Evolutionary conservation across 2,329 filamentous ascomycete species (phyloP).

Genomic region (Cryphonectria nitschkei): DNA sequence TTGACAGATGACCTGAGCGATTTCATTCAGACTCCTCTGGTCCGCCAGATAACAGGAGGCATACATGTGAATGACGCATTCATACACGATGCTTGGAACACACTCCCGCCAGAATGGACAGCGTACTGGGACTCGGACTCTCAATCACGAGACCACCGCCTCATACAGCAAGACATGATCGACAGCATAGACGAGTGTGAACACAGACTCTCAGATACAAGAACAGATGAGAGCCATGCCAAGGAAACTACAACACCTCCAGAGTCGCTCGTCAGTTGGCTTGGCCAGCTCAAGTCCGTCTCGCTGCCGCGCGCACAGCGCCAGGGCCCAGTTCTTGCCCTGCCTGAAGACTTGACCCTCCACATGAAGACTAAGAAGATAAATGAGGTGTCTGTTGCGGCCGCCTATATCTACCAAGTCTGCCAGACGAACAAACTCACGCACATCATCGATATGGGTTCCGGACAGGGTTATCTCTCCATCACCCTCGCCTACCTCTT

Average conservation of each 20-base stretch:
- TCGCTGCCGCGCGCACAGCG: constrained; percentile 34
- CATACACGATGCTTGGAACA: constrained; percentile 37
- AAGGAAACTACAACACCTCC: constrained; percentile 23
- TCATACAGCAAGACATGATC: constrained; percentile 38
- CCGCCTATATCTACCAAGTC: constrained; percentile 33
- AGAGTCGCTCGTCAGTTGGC: constrained; percentile 34
- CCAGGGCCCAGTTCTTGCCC: constrained; percentile 17
- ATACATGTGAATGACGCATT: constrained; percentile 42
- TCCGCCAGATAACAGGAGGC: constrained; percentile 40
- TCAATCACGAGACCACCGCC: constrained; percentile 35
- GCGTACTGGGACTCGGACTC: constrained; percentile 36
- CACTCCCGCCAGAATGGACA: constrained; percentile 38
- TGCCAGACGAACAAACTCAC: constrained; percentile 34
- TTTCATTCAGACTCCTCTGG: constrained; percentile 36
- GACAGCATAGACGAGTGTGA: constrained; percentile 34
- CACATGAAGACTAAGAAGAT: constrained; percentile 40
- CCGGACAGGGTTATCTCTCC: constrained; percentile 39
- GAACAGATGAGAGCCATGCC: neutral
- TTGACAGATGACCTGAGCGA: constrained; percentile 34
- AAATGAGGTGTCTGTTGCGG: constrained; percentile 37
- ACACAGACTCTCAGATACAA: neutral
- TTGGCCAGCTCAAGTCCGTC: constrained; percentile 33
- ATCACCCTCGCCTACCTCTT: constrained; percentile 37
- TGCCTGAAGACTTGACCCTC: constrained; percentile 33
- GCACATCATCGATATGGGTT: constrained; percentile 35